Percentiles rank a stretch among this genome's conserved stretches.
Conservation (phyloP, 140 eudicot species). For the Artemisia princeps region DNA sequence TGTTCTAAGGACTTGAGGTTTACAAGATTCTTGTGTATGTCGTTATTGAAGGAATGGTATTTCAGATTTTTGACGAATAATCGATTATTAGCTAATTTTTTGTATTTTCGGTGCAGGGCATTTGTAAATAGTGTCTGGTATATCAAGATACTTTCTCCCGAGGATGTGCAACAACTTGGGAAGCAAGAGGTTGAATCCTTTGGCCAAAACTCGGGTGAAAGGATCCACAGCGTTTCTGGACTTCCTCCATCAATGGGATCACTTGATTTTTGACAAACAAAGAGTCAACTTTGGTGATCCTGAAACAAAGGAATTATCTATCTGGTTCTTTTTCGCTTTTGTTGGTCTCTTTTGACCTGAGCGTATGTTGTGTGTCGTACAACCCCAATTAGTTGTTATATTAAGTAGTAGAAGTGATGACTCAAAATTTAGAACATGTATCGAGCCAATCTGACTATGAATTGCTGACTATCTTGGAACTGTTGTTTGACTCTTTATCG, state of each 20-base stretch:
- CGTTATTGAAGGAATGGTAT: not conserved
- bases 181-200: constrained; percentile 55
- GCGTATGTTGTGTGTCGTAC: constrained; percentile 11
- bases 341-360: constrained; percentile 8
- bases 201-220: constrained; percentile 40
- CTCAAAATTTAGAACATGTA: constrained; percentile 11
- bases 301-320: not conserved
- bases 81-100: not conserved
- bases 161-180: constrained; percentile 74
- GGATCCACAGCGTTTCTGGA: constrained; percentile 45
- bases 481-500: not conserved
- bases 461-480: not conserved
- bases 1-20: not conserved
- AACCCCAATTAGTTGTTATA: not conserved
- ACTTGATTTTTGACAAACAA: constrained; percentile 44
- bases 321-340: constrained; percentile 2
- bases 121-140: constrained; percentile 94
- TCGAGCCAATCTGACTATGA: not conserved
- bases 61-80: not conserved
- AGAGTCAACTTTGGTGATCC: constrained; percentile 15
- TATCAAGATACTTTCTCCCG: constrained; percentile 87
- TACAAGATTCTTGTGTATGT: not conserved
- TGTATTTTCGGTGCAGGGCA: constrained; percentile 48
- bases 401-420: constrained; percentile 8
- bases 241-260: constrained; percentile 65